Percentiles rank a stretch among this genome's conserved stretches.
Conservation (phyloP, 305 asterid species). For the Fraxinus latifolia region DNA sequence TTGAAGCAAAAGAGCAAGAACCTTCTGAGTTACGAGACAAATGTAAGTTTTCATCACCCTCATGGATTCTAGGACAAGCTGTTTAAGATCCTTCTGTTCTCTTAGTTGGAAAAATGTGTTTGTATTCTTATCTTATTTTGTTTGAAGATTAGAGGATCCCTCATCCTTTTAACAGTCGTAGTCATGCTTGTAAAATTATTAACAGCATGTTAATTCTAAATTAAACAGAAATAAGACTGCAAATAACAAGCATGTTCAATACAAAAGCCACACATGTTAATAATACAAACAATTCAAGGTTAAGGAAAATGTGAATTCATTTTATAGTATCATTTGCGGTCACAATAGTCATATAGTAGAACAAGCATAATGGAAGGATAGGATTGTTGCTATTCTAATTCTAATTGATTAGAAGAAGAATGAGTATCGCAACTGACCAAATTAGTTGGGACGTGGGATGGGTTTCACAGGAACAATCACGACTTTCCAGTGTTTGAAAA, state of each 20-base stretch:
- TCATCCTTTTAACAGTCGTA: neutral
- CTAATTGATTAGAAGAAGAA: neutral
- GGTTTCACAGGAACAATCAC: neutral
- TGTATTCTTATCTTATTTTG: neutral
- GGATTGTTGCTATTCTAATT: neutral
- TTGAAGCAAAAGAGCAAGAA: neutral
- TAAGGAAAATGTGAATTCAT: neutral
- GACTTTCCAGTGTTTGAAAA: neutral
- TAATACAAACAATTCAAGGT: neutral
- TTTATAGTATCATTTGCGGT: neutral
- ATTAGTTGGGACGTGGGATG: neutral
- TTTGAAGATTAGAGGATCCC: neutral
- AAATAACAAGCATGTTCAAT: neutral
- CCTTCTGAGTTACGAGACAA: neutral
- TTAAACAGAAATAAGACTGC: neutral
- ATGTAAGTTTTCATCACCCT: neutral
- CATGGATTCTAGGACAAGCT: neutral
- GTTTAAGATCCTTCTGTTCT: neutral
- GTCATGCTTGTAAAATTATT: neutral
- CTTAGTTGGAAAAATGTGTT: neutral
- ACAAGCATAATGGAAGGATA: neutral
- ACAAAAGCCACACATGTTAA: neutral
- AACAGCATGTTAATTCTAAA: neutral
- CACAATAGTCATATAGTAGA: neutral
- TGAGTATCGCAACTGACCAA: slow-evolving; percentile 7